Conservation (phyloP, 2,329 filamentous ascomycete genomes). For the Fragosphaeria purpurea region DNA sequence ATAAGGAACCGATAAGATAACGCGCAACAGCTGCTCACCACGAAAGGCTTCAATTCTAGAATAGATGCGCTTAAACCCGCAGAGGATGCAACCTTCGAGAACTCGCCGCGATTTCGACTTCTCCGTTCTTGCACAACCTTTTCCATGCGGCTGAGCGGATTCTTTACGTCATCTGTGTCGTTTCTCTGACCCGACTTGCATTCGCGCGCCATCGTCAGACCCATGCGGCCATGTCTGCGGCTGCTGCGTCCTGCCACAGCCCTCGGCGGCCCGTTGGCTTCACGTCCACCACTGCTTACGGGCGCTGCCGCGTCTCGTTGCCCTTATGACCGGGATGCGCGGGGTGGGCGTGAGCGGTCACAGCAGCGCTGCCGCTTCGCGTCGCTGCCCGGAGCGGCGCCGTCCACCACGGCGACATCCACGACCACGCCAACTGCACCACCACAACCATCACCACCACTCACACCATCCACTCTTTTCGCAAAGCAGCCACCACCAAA, state of each 20-base stretch:
- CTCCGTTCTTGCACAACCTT: no score
- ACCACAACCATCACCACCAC: not conserved
- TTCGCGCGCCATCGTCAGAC: not conserved
- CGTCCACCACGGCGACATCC: not conserved
- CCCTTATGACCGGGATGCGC: not conserved
- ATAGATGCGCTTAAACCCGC: no score
- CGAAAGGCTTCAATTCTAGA: no score
- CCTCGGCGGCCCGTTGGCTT: not conserved
- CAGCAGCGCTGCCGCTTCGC: not conserved
- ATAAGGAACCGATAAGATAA: slow-evolving; percentile 2
- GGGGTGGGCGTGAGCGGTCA: not conserved
- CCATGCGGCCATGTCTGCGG: slow-evolving; percentile 26
- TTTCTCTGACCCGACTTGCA: no score
- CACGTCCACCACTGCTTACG: no score
- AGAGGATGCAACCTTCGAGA: no score
- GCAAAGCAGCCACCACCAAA: slow-evolving; percentile 2
- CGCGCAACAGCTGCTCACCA: not conserved
- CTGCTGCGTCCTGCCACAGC: slow-evolving; percentile 16
- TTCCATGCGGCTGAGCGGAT: no score
- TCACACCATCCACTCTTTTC: not conserved
- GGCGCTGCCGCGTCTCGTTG: not conserved
- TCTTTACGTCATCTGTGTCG: no score
- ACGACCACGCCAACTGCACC: not conserved
- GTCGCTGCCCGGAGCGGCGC: not conserved
- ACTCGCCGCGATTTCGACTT: no score